Conservation (phyloP, 1,139 yeast genomes). For the Yamadazyma atlantica region DNA sequence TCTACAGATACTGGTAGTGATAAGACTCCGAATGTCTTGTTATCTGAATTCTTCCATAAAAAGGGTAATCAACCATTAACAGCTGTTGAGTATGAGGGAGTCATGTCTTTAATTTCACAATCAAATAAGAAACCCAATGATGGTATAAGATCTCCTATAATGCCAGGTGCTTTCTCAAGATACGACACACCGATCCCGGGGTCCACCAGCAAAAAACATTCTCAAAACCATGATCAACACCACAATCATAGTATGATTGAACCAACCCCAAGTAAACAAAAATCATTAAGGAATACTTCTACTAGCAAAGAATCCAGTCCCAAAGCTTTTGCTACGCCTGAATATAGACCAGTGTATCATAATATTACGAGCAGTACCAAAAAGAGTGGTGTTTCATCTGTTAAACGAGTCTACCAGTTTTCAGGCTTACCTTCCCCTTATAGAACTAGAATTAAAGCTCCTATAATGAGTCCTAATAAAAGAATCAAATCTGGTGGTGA, state of each 20-base stretch:
- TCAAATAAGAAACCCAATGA: conserved; percentile 12
- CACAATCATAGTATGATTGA: conserved; percentile 4
- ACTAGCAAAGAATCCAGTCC: conserved; percentile 7
- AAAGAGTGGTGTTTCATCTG: conserved; percentile 22
- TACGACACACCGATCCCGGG: conserved; percentile 8
- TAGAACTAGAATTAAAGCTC: conserved; percentile 45
- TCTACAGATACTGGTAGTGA: not conserved
- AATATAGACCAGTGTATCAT: conserved; percentile 41
- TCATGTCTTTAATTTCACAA: conserved; percentile 53
- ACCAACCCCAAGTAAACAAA: conserved; percentile 15
- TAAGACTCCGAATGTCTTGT: conserved; percentile 49
- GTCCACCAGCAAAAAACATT: not conserved
- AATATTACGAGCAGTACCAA: conserved; percentile 18
- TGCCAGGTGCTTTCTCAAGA: conserved; percentile 17
- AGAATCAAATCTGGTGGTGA: conserved; percentile 6
- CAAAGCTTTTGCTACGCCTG: conserved; percentile 34
- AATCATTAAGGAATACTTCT: conserved; percentile 7
- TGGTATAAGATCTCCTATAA: conserved; percentile 8
- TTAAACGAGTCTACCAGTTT: conserved; percentile 58
- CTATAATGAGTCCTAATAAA: conserved; percentile 16
- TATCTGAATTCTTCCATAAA: conserved; percentile 69
- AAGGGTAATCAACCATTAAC: conserved; percentile 78
- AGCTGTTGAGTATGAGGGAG: conserved; percentile 84
- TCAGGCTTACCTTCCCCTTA: conserved; percentile 68
- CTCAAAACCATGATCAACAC: not conserved